Evolutionary conservation across 495 filamentous ascomycete species (phyloP).

Genomic region (Chaetomium tenue): DNA sequence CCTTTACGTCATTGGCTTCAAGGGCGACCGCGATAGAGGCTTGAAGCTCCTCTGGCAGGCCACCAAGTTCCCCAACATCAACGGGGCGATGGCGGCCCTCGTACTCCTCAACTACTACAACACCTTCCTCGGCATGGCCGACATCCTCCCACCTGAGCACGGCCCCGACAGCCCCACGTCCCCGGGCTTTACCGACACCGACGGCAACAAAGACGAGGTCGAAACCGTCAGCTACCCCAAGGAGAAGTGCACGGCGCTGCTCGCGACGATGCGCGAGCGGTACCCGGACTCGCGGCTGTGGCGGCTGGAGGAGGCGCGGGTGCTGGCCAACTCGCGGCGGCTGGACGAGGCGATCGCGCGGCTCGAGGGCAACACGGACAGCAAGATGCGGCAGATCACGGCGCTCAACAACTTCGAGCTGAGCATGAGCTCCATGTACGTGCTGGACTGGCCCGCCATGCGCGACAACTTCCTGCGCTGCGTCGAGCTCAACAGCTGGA

Average conservation of each 20-base stretch:
- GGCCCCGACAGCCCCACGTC: conserved; percentile 48
- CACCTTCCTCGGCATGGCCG: conserved; percentile 76
- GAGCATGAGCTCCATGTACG: conserved; percentile 73
- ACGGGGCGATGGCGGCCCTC: conserved; percentile 84
- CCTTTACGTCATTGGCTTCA: conserved; percentile 86
- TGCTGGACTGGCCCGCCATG: conserved; percentile 69
- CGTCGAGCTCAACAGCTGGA: conserved; percentile 86
- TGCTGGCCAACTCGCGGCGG: conserved; percentile 64
- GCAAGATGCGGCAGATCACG: conserved; percentile 80
- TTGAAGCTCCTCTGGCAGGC: conserved; percentile 89
- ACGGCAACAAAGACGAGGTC: conserved; percentile 31
- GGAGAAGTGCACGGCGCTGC: conserved; percentile 63
- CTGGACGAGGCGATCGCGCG: conserved; percentile 67
- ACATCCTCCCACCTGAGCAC: conserved; percentile 70
- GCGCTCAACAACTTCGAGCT: conserved; percentile 81
- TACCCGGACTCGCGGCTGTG: conserved; percentile 85
- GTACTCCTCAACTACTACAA: conserved; percentile 85
- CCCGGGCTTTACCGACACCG: conserved; percentile 10
- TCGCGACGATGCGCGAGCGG: conserved; percentile 68
- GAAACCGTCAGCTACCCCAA: conserved; percentile 67
- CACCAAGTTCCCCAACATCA: conserved; percentile 80
- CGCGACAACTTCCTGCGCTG: conserved; percentile 74
- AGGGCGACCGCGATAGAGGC: conserved; percentile 82
- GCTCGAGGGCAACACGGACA: conserved; percentile 56
- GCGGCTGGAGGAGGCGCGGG: conserved; percentile 84